Conservation (phyloP, 257 asterid species). For the Primulina eburnea region DNA sequence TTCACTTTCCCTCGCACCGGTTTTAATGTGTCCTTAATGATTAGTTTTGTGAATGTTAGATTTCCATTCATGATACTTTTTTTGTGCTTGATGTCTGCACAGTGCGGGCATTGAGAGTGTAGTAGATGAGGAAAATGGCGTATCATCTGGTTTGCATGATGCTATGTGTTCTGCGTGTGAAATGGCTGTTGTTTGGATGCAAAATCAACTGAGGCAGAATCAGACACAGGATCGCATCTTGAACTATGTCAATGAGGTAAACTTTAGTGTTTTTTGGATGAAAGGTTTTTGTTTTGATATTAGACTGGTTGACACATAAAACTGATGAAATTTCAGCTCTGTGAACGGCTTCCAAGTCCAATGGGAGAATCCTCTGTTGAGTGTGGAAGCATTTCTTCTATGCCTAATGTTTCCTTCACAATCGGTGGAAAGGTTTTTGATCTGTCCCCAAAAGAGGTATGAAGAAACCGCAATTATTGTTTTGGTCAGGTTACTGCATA, state of each 20-base stretch:
- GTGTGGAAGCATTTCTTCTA: slow-evolving; percentile 52
- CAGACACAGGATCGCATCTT: slow-evolving; percentile 49
- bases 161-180: slow-evolving; percentile 69
- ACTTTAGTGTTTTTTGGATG: neutral
- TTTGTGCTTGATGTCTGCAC: neutral
- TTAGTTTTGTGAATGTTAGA: neutral
- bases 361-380: slow-evolving; percentile 75
- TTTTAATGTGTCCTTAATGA: neutral
- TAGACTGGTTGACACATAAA: slow-evolving; percentile 2
- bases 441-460: slow-evolving; percentile 77
- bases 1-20: neutral
- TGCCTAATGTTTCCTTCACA: slow-evolving; percentile 85
- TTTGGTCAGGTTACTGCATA: neutral
- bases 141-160: slow-evolving; percentile 35
- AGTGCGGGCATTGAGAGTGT: slow-evolving; percentile 71
- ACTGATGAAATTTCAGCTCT: slow-evolving; percentile 47
- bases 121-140: slow-evolving; percentile 34
- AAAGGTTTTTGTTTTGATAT: neutral
- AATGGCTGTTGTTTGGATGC: slow-evolving; percentile 72
- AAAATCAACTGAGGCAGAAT: slow-evolving; percentile 56
- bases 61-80: neutral
- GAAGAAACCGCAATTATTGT: neutral
- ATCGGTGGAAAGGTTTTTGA: slow-evolving; percentile 68
- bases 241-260: slow-evolving; percentile 62
- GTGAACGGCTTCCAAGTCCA: slow-evolving; percentile 78